Conservation (phyloP, 1,139 yeast species). For the Blastobotrys buckinghamii region DNA sequence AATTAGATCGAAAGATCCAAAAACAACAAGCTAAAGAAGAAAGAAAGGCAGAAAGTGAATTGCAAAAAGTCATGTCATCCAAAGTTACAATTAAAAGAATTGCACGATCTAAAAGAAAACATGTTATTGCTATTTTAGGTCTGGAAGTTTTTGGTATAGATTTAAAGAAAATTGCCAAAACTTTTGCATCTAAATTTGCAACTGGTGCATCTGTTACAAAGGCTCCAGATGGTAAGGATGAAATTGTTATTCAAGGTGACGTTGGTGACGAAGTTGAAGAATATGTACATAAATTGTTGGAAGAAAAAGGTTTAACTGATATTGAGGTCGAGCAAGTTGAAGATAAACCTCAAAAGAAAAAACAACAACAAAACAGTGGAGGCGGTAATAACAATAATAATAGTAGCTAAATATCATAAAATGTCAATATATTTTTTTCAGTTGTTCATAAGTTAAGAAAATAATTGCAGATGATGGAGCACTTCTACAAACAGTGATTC, state of each 20-base stretch:
- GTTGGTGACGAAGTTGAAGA: slow-evolving; percentile 87
- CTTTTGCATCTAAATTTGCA: slow-evolving; percentile 90
- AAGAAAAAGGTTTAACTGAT: slow-evolving; percentile 75
- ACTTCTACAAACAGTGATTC: slow-evolving; percentile 74
- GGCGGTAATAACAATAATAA: too few relatives aligned
- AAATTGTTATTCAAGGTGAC: slow-evolving; percentile 90
- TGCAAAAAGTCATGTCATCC: slow-evolving; percentile 69
- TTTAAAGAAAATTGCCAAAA: slow-evolving; percentile 84
- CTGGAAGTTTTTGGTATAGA: slow-evolving; percentile 83
- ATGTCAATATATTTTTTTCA: slow-evolving; percentile 36
- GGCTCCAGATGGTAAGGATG: slow-evolving; percentile 87
- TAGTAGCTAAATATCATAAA: not conserved
- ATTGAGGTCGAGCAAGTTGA: slow-evolving; percentile 84
- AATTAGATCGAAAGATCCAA: slow-evolving; percentile 72
- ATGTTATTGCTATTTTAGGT: slow-evolving; percentile 80
- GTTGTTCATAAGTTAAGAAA: slow-evolving; percentile 68
- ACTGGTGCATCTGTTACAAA: slow-evolving; percentile 96
- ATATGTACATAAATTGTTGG: slow-evolving; percentile 62
- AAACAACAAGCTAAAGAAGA: slow-evolving; percentile 88
- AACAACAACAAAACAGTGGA: slow-evolving; percentile 13
- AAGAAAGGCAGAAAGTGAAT: slow-evolving; percentile 78
- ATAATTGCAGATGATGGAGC: slow-evolving; percentile 88
- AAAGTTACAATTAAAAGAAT: slow-evolving; percentile 81
- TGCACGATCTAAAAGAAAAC: slow-evolving; percentile 86
- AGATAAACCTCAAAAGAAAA: slow-evolving; percentile 73